Evolutionary conservation across 2,329 filamentous ascomycete genomes (phyloP).

Genomic region (Aspergillus novoparasiticus): DNA sequence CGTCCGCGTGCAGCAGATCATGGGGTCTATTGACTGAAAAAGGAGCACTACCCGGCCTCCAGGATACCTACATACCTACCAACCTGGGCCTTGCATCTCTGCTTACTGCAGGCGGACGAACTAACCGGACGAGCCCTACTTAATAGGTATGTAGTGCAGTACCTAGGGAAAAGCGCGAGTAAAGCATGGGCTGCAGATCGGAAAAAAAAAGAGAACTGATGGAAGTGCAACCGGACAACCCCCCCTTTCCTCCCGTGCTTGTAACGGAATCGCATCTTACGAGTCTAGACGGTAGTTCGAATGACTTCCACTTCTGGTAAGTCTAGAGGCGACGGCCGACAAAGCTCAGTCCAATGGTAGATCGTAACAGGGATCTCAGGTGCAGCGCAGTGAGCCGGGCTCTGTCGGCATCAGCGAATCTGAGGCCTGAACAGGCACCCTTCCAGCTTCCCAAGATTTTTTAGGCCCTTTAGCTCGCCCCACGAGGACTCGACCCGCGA

Average conservation of each 20-base stretch:
- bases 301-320: conserved; percentile 31
- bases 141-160: conserved; percentile 12
- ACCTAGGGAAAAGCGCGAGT: conserved; percentile 16
- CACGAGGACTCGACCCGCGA: conserved; percentile 32
- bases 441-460: conserved; percentile 25
- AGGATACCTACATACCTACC: neutral
- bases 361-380: conserved; percentile 42
- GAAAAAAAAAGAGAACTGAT: neutral
- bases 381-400: conserved; percentile 29
- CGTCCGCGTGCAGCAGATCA: conserved; percentile 14
- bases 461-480: conserved; percentile 31
- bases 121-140: conserved; percentile 10
- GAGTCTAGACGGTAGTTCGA: conserved; percentile 15
- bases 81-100: neutral
- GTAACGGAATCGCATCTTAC: conserved; percentile 22
- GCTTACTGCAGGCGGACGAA: conserved; percentile 7
- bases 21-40: conserved; percentile 14
- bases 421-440: conserved; percentile 27
- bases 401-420: conserved; percentile 34
- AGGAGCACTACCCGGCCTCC: conserved; percentile 6
- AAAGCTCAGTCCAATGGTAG: conserved; percentile 42
- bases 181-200: conserved; percentile 10
- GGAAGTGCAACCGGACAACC: neutral
- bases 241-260: conserved; percentile 6
- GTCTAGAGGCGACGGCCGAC: conserved; percentile 35